Percentiles rank a stretch among this genome's conserved stretches.
These are phyloP conservation scores for Thuidium tamariscinum DNA, from an alignment of 225 moss, liverwort and hornwort genomes.

Conservation along the genomic window DNA sequence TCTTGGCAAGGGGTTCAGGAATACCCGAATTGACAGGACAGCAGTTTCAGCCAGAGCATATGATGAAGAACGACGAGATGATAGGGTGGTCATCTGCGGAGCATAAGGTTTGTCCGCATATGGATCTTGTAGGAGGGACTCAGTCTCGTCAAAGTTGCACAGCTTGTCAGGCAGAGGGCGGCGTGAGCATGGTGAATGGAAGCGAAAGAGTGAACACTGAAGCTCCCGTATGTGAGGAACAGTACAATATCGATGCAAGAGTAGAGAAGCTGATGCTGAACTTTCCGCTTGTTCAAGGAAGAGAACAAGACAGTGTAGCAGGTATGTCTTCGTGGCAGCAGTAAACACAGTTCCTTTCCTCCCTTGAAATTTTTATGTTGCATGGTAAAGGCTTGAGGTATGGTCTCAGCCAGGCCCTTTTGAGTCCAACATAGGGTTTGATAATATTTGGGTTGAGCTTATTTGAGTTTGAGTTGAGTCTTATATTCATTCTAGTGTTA, in stretches of 20 bases:
- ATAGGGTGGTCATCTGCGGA: slow-evolving; percentile 28
- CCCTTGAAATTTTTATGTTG: background rate
- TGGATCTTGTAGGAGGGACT: background rate
- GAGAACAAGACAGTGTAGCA: slow-evolving; percentile 84
- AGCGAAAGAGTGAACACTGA: background rate
- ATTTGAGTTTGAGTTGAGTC: background rate
- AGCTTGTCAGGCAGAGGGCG: slow-evolving; percentile 4
- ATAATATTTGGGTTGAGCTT: background rate
- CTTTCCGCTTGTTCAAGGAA: slow-evolving; percentile 73
- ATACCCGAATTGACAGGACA: slow-evolving; percentile 19
- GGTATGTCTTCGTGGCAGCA: slow-evolving; percentile 29
- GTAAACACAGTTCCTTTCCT: background rate
- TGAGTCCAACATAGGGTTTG: background rate
- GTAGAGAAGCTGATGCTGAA: slow-evolving; percentile 93
- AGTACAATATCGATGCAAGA: slow-evolving; percentile 84
- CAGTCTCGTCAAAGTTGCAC: slow-evolving; percentile 5
- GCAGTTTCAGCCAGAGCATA: slow-evolving; percentile 33
- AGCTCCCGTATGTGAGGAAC: slow-evolving; percentile 16
- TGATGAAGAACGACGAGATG: slow-evolving; percentile 22
- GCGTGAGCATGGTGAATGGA: background rate
- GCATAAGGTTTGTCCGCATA: slow-evolving; percentile 3
- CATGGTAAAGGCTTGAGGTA: background rate
- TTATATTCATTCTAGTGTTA: background rate
- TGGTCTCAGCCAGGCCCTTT: background rate
- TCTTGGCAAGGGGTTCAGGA: slow-evolving; percentile 30